phyloP scores from a whole-genome alignment of 768 basidiomycete genomes.

The Xanthoconium purpureum region DNA sequence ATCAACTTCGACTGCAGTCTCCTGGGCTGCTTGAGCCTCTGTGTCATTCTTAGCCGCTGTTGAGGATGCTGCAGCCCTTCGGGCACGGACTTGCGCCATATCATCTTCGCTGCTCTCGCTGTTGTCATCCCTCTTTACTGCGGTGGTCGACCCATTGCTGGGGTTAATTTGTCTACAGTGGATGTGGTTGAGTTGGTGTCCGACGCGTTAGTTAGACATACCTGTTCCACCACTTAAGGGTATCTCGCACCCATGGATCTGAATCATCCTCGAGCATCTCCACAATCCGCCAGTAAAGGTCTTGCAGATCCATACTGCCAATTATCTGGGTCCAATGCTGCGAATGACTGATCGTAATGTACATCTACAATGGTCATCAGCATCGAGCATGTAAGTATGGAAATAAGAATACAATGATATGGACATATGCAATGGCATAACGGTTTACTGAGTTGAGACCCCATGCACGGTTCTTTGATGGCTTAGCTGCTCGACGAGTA shows the following conservation, averaged over 20 bases:
- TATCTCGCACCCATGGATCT: neutral
- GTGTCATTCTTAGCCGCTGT: too few relatives aligned
- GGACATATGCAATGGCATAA: neutral
- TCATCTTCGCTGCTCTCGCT: neutral
- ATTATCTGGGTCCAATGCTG: neutral
- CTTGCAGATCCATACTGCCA: neutral
- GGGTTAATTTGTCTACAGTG: neutral
- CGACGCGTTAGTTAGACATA: neutral
- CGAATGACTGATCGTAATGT: neutral
- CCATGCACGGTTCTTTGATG: slow-evolving; percentile 3
- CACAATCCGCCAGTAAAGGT: neutral
- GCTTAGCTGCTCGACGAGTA: neutral
- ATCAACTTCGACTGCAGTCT: too few relatives aligned
- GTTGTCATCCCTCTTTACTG: too few relatives aligned
- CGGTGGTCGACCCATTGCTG: neutral
- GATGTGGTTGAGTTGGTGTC: neutral
- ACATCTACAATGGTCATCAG: neutral
- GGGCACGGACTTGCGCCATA: neutral
- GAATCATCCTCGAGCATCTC: neutral
- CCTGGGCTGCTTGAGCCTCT: too few relatives aligned
- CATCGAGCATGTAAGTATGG: neutral
- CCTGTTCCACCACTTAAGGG: slow-evolving; percentile 2
- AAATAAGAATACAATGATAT: neutral
- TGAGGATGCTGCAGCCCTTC: too few relatives aligned
- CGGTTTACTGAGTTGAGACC: neutral